These are phyloP conservation scores for Botryotinia globosa DNA, from an alignment of 2,329 filamentous ascomycete genomes.

Conservation along the genomic window DNA sequence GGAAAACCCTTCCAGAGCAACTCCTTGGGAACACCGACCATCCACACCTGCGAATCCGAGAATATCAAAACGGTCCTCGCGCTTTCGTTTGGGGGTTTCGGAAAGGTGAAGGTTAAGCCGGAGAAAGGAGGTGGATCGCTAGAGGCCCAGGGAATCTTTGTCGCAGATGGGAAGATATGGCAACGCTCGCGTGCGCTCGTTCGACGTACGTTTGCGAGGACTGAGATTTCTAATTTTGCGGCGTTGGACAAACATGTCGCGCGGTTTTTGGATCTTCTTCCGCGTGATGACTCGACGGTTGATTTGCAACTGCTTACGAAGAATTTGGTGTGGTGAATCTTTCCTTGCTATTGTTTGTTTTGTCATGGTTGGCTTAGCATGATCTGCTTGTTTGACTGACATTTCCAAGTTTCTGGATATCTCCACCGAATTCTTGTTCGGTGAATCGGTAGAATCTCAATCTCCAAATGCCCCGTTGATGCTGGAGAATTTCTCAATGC, in stretches of 20 bases:
- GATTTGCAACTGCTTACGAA: neutral
- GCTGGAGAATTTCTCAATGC: neutral
- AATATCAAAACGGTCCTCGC: neutral
- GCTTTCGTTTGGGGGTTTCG: neutral
- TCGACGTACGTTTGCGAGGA: neutral
- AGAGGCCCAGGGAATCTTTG: neutral
- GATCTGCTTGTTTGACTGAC: neutral
- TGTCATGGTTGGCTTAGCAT: neutral
- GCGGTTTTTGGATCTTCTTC: neutral
- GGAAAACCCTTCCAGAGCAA: neutral
- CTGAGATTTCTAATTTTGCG: constrained; percentile 2
- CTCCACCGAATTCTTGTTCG: neutral
- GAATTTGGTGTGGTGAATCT: neutral
- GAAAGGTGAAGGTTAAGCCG: neutral
- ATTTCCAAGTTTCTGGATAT: neutral
- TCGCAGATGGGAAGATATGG: neutral
- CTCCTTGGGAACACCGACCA: neutral
- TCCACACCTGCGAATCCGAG: neutral
- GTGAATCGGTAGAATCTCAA: neutral
- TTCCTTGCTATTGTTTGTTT: neutral
- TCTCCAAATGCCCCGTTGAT: neutral
- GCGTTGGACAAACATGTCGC: neutral
- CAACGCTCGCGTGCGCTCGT: neutral
- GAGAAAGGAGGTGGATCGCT: too few relatives aligned
- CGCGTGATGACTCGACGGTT: neutral